Conservation (phyloP, 306 rosid species). For the Cicer pinnatifidum region DNA sequence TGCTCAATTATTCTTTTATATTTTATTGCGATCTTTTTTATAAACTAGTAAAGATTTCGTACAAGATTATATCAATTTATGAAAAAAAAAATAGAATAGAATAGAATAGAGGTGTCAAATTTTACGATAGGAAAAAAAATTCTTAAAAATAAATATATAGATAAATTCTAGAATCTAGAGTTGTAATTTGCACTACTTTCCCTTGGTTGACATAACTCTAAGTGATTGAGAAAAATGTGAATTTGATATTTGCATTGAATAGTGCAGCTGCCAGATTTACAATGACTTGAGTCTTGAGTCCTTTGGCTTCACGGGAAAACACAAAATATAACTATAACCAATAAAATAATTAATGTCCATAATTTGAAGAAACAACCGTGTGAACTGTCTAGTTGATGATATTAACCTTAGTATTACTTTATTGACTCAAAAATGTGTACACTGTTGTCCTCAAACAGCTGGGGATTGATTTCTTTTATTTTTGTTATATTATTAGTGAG, state of each 20-base stretch:
- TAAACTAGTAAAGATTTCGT: not conserved
- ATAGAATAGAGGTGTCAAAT: not conserved
- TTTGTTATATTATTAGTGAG: conserved; percentile 22
- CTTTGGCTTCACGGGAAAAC: conserved; percentile 51
- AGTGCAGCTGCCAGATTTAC: conserved; percentile 42
- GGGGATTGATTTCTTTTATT: conserved; percentile 21
- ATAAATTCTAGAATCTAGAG: no score
- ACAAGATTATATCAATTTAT: not conserved
- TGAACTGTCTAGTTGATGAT: conserved; percentile 41
- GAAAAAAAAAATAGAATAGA: not conserved
- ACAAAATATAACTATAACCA: conserved; percentile 39
- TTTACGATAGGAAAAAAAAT: not conserved
- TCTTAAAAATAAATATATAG: no score
- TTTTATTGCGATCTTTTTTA: not conserved
- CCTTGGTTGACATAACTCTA: conserved; percentile 34
- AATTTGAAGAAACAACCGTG: conserved; percentile 39
- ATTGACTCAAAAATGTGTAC: conserved; percentile 31
- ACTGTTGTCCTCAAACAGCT: conserved; percentile 57
- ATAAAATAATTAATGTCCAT: conserved; percentile 31
- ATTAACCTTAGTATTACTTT: conserved; percentile 48
- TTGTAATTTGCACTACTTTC: not conserved
- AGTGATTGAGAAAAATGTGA: not conserved
- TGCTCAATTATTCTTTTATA: not conserved
- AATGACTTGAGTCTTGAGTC: conserved; percentile 7
- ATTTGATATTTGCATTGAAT: conserved; percentile 37